phyloP scores from a whole-genome alignment of 2,329 filamentous ascomycete genomes.

The Colletotrichum tabaci region DNA sequence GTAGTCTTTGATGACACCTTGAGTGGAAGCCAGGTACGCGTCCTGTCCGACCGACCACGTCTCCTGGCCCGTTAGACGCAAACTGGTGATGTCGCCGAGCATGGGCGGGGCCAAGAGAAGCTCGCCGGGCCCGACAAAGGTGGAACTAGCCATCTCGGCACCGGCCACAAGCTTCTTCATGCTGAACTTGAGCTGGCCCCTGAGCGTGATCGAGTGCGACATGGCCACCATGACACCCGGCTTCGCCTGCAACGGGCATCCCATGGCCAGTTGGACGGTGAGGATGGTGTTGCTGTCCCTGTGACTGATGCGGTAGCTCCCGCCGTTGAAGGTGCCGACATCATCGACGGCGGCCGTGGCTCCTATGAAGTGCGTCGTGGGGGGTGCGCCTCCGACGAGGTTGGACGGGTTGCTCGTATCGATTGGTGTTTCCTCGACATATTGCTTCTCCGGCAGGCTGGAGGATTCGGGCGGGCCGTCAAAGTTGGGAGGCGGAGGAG shows the following conservation, averaged over 20 bases:
- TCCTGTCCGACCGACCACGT: slow-evolving; percentile 91
- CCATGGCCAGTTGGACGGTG: slow-evolving; percentile 90
- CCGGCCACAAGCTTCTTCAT: slow-evolving; percentile 92
- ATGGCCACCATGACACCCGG: slow-evolving; percentile 96
- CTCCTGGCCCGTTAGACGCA: slow-evolving; percentile 80
- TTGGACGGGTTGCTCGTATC: slow-evolving; percentile 51
- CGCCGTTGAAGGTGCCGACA: slow-evolving; percentile 96
- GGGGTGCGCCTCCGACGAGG: slow-evolving; percentile 57
- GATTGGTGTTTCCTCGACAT: slow-evolving; percentile 45
- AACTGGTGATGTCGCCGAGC: slow-evolving; percentile 87
- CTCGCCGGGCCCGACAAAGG: slow-evolving; percentile 91
- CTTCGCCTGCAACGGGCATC: slow-evolving; percentile 85
- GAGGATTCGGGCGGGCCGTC: slow-evolving; percentile 45
- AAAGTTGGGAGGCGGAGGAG: slow-evolving; percentile 51
- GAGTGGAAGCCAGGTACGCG: slow-evolving; percentile 86
- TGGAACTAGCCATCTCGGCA: slow-evolving; percentile 83
- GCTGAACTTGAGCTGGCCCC: slow-evolving; percentile 86
- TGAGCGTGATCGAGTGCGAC: slow-evolving; percentile 88
- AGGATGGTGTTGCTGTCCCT: slow-evolving; percentile 91
- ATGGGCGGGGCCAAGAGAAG: slow-evolving; percentile 84
- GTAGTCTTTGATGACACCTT: slow-evolving; percentile 89
- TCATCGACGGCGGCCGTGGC: slow-evolving; percentile 79
- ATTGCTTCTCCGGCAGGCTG: slow-evolving; percentile 48
- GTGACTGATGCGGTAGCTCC: slow-evolving; percentile 93
- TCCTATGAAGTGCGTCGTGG: slow-evolving; percentile 73